Percentiles rank a stretch among this genome's conserved stretches.
Conservation (phyloP, 257 asterid genomes). For the Fraxinus americana region DNA sequence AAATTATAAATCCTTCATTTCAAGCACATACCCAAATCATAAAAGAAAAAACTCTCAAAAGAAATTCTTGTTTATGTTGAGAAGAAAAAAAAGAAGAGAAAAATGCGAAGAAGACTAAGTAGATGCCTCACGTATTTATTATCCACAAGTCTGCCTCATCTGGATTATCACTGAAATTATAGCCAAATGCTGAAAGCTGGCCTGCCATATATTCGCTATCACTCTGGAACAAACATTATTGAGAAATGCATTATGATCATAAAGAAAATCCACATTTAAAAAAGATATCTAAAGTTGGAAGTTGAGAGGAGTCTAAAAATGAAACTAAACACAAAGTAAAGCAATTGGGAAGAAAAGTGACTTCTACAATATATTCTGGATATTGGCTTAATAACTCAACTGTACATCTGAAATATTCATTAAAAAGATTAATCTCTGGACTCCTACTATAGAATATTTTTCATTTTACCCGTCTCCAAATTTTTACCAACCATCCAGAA, state of each 20-base stretch:
- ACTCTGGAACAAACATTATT: constrained; percentile 55
- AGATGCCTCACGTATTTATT: constrained; percentile 79
- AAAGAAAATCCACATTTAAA: constrained; percentile 4
- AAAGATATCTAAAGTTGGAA: background rate
- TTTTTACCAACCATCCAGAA: background rate
- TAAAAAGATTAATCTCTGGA: background rate
- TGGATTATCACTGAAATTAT: constrained; percentile 73
- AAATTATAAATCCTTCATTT: background rate
- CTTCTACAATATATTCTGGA: constrained; percentile 13
- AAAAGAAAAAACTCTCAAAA: background rate
- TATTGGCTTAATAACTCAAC: constrained; percentile 5
- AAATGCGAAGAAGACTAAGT: constrained; percentile 13
- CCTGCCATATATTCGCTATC: constrained; percentile 99
- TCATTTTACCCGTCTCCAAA: background rate
- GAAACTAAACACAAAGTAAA: constrained; percentile 1
- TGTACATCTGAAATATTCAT: constrained; percentile 12
- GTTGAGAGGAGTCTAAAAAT: background rate
- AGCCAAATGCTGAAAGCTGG: constrained; percentile 96
- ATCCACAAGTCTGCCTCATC: constrained; percentile 98
- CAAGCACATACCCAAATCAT: background rate
- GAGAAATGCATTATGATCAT: constrained; percentile 13
- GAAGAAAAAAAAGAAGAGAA: background rate
- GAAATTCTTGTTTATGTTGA: background rate
- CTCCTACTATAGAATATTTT: background rate
- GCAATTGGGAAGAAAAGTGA: constrained; percentile 1